Conservation (phyloP, 2,329 filamentous ascomycete genomes). For the Tolypocladium tropicale region DNA sequence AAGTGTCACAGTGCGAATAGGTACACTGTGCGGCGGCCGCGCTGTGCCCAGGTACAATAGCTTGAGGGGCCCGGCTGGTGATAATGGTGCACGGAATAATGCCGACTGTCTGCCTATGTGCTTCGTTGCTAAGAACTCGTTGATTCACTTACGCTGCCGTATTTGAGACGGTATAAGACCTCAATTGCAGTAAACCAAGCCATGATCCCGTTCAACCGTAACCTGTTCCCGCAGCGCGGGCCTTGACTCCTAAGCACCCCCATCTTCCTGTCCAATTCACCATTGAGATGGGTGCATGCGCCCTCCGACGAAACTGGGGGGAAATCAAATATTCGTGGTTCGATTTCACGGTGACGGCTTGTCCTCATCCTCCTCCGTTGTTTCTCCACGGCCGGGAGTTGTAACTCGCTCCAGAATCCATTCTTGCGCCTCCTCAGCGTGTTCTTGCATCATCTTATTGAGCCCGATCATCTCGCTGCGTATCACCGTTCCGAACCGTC, state of each 20-base stretch:
- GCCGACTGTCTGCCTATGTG: background rate
- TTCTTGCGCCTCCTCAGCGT: slow-evolving; percentile 38
- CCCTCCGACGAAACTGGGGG: background rate
- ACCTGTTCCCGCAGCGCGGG: background rate
- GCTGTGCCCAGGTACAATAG: no score
- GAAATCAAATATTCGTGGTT: background rate
- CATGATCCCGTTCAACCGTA: background rate
- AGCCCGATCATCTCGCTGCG: slow-evolving; percentile 38
- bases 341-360: background rate
- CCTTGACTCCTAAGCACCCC: background rate
- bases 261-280: background rate
- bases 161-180: no score
- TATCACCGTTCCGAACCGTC: slow-evolving; percentile 48
- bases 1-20: background rate
- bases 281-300: background rate
- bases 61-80: no score
- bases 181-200: background rate
- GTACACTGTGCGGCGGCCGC: background rate
- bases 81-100: no score
- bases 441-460: slow-evolving; percentile 45
- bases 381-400: slow-evolving; percentile 26
- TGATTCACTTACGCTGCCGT: background rate
- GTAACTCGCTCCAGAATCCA: slow-evolving; percentile 37
- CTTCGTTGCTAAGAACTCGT: background rate
- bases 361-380: slow-evolving; percentile 39